phyloP scores from a whole-genome alignment of 306 rosid genomes.

The Rosa lucieae region DNA sequence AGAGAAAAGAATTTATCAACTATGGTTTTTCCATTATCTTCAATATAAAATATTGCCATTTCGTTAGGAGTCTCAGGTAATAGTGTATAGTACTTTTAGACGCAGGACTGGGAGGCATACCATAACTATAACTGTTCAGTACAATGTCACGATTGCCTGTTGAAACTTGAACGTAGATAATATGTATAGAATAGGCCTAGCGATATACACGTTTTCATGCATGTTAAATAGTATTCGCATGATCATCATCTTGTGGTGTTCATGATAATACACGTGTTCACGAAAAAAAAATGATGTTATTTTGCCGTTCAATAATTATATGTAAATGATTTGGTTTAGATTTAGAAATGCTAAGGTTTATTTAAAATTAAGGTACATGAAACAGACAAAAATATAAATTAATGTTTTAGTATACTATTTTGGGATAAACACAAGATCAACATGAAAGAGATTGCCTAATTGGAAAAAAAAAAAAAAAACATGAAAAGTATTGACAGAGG shows the following conservation, averaged over 20 bases:
- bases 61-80: background rate
- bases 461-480: too few relatives aligned
- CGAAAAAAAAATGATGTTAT: background rate
- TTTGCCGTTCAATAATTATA: background rate
- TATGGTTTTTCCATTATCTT: background rate
- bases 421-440: background rate
- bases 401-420: too few relatives aligned
- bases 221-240: background rate
- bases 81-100: background rate
- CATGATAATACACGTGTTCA: background rate
- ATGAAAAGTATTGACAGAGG: background rate
- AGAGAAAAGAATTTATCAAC: background rate
- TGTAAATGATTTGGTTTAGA: background rate
- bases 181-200: background rate
- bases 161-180: constrained; percentile 7
- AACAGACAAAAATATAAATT: background rate
- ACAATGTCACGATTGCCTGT: background rate
- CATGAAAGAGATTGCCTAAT: background rate
- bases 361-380: background rate
- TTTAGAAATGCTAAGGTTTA: background rate
- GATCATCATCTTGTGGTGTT: background rate
- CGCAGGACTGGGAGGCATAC: background rate
- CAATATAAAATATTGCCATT: background rate
- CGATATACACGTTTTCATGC: background rate
- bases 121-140: background rate